Conservation (phyloP, 139 green algal genomes). For the Nannochloris sp. region DNA sequence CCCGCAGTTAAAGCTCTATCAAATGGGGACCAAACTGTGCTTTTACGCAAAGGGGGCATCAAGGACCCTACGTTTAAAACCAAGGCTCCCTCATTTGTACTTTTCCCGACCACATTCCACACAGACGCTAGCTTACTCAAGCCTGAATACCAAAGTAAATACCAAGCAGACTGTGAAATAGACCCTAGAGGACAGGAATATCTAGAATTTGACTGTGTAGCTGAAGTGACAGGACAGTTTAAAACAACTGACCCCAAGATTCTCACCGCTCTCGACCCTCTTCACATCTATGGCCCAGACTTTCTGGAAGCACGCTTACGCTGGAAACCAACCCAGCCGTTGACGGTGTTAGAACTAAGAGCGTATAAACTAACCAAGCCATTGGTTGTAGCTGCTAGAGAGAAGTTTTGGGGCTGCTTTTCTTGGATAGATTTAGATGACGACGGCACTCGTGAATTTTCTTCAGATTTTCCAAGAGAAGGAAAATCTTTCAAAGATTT, state of each 20-base stretch:
- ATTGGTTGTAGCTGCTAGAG: slow-evolving; percentile 16
- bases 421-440: slow-evolving; percentile 10
- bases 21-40: slow-evolving; percentile 25
- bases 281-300: slow-evolving; percentile 43
- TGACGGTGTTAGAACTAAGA: slow-evolving; percentile 58
- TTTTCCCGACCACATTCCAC: slow-evolving; percentile 58
- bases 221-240: slow-evolving; percentile 42
- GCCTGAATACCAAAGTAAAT: slow-evolving; percentile 27
- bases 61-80: slow-evolving; percentile 44
- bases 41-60: slow-evolving; percentile 69
- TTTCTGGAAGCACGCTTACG: slow-evolving; percentile 43
- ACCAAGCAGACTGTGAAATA: neutral
- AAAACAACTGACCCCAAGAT: slow-evolving; percentile 35
- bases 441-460: no score
- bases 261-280: slow-evolving; percentile 20
- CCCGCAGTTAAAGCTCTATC: slow-evolving; percentile 9
- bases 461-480: slow-evolving; percentile 4
- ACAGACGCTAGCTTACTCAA: slow-evolving; percentile 42
- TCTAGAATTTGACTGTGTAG: slow-evolving; percentile 14
- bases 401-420: slow-evolving; percentile 54
- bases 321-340: slow-evolving; percentile 45
- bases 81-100: slow-evolving; percentile 26
- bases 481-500: neutral
- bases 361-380: slow-evolving; percentile 23
- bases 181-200: slow-evolving; percentile 19